phyloP scores from a whole-genome alignment of 768 basidiomycete genomes.

The Suillus spraguei region DNA sequence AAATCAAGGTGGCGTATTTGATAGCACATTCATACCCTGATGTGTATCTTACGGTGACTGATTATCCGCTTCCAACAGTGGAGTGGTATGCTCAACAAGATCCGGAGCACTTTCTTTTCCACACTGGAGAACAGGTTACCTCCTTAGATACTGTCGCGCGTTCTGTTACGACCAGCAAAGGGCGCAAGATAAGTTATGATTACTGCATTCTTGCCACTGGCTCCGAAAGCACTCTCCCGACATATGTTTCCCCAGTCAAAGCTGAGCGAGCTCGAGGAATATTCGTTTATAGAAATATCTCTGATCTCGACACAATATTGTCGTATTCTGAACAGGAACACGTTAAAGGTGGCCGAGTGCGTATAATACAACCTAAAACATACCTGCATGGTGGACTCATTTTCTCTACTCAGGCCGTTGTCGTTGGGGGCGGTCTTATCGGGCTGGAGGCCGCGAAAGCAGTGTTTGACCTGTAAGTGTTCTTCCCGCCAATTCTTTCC shows the following conservation, averaged over 20 bases:
- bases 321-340: constrained; percentile 50
- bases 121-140: constrained; percentile 50
- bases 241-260: constrained; percentile 48
- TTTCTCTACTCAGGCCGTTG: constrained; percentile 36
- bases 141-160: constrained; percentile 40
- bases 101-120: constrained; percentile 55
- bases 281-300: constrained; percentile 73
- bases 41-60: constrained; percentile 1
- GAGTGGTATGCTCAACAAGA: constrained; percentile 65
- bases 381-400: neutral
- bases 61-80: constrained; percentile 30
- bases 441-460: constrained; percentile 80
- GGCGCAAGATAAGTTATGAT: constrained; percentile 53
- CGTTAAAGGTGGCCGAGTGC: constrained; percentile 37
- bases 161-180: constrained; percentile 49
- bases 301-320: constrained; percentile 67
- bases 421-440: constrained; percentile 72
- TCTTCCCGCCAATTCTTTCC: neutral
- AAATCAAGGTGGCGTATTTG: constrained; percentile 41
- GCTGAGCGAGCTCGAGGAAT: constrained; percentile 50
- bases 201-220: constrained; percentile 72
- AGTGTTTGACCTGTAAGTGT: constrained; percentile 52
- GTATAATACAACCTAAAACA: constrained; percentile 10
- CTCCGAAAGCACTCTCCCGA: constrained; percentile 63
- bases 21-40: neutral